These are phyloP conservation scores for Neospora caninum DNA, from an alignment of 169 alveolate species.

Conservation along the genomic window DNA sequence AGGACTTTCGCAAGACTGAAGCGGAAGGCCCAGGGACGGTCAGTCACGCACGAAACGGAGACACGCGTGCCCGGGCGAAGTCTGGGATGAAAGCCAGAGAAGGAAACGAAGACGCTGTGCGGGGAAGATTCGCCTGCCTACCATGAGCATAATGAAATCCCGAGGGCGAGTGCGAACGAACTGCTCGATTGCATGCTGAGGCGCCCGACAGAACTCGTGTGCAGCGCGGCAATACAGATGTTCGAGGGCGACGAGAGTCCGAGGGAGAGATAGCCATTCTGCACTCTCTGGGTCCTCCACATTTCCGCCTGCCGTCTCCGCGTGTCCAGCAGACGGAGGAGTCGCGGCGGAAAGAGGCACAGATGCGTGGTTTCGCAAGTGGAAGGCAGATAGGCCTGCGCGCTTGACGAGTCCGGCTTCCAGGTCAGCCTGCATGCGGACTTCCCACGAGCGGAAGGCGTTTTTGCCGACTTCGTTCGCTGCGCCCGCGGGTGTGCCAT, in stretches of 20 bases:
- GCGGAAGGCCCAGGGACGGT: too few relatives aligned
- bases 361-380: not conserved
- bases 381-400: not conserved
- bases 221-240: constrained; percentile 39
- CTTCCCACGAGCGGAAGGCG: not conserved
- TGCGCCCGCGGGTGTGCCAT: too few relatives aligned
- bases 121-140: not conserved
- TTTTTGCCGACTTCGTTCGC: too few relatives aligned
- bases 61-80: too few relatives aligned
- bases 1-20: too few relatives aligned
- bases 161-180: constrained; percentile 17
- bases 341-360: not conserved
- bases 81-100: too few relatives aligned
- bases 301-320: not conserved
- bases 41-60: too few relatives aligned
- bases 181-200: not conserved
- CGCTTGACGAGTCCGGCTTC: not conserved
- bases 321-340: not conserved
- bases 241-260: constrained; percentile 5
- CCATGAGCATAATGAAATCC: constrained; percentile 22
- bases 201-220: not conserved
- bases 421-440: not conserved
- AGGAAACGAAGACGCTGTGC: not conserved
- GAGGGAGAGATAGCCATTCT: constrained; percentile 25
- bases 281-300: not conserved